Conservation (phyloP, 1,139 yeast species). For the Pneumocystis wakefieldiae region DNA sequence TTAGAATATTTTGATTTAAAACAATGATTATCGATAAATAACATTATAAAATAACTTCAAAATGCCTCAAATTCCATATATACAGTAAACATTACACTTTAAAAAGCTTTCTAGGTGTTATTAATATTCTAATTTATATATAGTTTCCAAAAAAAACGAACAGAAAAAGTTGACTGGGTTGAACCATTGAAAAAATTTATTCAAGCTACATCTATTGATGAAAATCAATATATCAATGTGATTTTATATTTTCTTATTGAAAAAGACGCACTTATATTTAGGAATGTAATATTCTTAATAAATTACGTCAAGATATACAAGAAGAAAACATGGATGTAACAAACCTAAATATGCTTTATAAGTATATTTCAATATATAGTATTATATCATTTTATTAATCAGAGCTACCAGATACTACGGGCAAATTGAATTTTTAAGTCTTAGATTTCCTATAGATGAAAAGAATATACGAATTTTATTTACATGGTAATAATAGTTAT, state of each 20-base stretch:
- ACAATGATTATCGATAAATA: too few species aligned
- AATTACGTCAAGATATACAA: slow-evolving; percentile 54
- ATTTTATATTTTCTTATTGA: slow-evolving; percentile 30
- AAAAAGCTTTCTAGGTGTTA: background rate
- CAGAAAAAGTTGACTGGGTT: slow-evolving; percentile 45
- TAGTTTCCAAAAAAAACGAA: slow-evolving; percentile 35
- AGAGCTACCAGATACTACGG: slow-evolving; percentile 44
- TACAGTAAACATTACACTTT: background rate
- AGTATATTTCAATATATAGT: too few species aligned
- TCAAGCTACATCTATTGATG: slow-evolving; percentile 46
- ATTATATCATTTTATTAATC: too few species aligned
- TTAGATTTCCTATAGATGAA: slow-evolving; percentile 48
- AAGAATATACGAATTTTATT: slow-evolving; percentile 11
- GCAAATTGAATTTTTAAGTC: slow-evolving; percentile 63
- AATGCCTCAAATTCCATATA: too few species aligned
- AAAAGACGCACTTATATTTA: slow-evolving; percentile 45
- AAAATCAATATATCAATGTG: slow-evolving; percentile 42
- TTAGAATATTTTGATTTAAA: too few species aligned
- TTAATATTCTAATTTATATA: background rate
- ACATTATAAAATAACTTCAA: too few species aligned
- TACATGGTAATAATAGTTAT: slow-evolving; percentile 40
- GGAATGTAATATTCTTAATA: slow-evolving; percentile 46
- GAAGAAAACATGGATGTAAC: slow-evolving; percentile 39
- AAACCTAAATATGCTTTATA: slow-evolving; percentile 20
- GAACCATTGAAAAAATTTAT: slow-evolving; percentile 44